These are phyloP conservation scores for Carex arenaria DNA, from an alignment of 202 grass and related monocot species.

Conservation along the genomic window DNA sequence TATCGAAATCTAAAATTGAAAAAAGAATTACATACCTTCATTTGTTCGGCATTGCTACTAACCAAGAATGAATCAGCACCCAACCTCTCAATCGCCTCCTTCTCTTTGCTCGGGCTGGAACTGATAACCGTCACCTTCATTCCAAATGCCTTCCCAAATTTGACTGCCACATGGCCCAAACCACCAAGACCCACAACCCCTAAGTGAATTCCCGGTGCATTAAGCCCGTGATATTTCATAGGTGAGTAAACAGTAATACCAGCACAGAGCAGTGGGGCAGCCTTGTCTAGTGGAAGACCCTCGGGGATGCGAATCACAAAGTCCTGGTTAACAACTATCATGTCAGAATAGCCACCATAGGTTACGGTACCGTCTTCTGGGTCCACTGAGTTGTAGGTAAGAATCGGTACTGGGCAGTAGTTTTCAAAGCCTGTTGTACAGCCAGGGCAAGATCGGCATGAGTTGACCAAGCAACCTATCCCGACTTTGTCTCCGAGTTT, in stretches of 20 bases:
- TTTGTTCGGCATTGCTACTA: slow-evolving; percentile 31
- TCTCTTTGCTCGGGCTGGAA: slow-evolving; percentile 45
- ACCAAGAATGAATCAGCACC: slow-evolving; percentile 74
- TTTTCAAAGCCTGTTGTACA: slow-evolving; percentile 49
- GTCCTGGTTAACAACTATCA: slow-evolving; percentile 40
- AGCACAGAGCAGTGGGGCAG: slow-evolving; percentile 71
- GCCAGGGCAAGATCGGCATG: slow-evolving; percentile 48
- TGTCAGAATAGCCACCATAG: slow-evolving; percentile 61
- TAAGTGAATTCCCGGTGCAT: slow-evolving; percentile 41
- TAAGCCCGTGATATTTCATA: slow-evolving; percentile 54
- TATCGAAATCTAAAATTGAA: not conserved
- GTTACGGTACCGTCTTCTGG: slow-evolving; percentile 41
- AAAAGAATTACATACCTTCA: slow-evolving; percentile 35
- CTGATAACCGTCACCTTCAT: slow-evolving; percentile 85
- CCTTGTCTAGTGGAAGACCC: slow-evolving; percentile 46
- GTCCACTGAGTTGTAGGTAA: slow-evolving; percentile 58
- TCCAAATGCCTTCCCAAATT: slow-evolving; percentile 81
- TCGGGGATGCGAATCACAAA: slow-evolving; percentile 66
- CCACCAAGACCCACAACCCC: slow-evolving; percentile 79
- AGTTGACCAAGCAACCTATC: slow-evolving; percentile 70
- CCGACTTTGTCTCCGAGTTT: slow-evolving; percentile 55
- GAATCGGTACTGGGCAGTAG: slow-evolving; percentile 43
- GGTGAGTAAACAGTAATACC: slow-evolving; percentile 84
- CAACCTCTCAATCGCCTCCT: slow-evolving; percentile 68
- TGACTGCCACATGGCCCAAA: slow-evolving; percentile 81